phyloP scores from a whole-genome alignment of 305 asterid species.

The Solanum aculeatissimum region DNA sequence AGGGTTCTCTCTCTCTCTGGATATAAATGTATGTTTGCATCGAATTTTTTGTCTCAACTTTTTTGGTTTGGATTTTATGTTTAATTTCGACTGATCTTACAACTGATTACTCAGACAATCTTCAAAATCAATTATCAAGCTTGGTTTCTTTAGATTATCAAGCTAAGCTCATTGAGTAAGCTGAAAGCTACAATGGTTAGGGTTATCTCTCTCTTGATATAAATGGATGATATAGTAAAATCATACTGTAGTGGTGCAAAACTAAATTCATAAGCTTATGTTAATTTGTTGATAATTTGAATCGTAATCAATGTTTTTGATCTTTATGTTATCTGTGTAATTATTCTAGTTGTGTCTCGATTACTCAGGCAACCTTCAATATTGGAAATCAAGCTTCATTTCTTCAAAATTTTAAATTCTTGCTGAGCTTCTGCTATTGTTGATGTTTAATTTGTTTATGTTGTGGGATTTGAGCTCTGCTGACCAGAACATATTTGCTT shows the following conservation, averaged over 20 bases:
- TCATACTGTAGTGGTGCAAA: neutral
- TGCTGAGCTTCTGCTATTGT: neutral
- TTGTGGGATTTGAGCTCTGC: neutral
- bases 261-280: no score
- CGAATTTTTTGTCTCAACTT: no score
- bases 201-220: no score
- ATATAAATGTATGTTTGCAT: no score
- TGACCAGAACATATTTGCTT: neutral
- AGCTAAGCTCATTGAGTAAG: no score
- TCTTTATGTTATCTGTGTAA: neutral
- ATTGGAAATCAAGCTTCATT: neutral
- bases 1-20: no score
- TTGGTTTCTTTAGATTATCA: neutral
- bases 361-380: neutral
- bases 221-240: neutral
- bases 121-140: neutral
- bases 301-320: neutral
- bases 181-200: no score
- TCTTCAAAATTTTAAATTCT: neutral
- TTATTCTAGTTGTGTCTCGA: neutral
- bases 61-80: no score
- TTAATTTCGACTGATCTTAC: neutral
- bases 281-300: neutral
- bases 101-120: neutral
- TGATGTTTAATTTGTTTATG: neutral